Evolutionary conservation across 768 basidiomycete species (phyloP).

Genomic region (Holtermannia corniformis): DNA sequence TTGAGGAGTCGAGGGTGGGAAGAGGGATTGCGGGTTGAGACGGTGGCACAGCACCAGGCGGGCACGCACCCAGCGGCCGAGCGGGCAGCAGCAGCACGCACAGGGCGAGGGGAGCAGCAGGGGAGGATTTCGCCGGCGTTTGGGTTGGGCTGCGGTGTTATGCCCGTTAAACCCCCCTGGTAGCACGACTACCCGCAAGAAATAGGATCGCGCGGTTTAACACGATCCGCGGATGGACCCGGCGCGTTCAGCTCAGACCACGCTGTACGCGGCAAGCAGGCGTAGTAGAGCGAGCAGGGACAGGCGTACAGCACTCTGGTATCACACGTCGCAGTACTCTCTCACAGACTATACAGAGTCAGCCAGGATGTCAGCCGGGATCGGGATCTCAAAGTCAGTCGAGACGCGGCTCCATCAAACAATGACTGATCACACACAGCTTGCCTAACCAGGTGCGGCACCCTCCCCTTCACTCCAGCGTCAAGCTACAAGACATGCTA

Average conservation of each 20-base stretch:
- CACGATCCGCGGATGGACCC: no score
- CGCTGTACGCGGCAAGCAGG: no score
- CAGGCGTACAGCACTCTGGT: no score
- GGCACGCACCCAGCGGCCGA: background rate
- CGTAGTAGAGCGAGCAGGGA: no score
- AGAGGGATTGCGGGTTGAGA: background rate
- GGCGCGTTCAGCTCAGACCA: no score
- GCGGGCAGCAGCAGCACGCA: no score
- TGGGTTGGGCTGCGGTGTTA: no score
- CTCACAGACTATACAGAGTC: background rate
- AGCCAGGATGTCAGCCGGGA: conserved; percentile 31
- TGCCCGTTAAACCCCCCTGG: no score
- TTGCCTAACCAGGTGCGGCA: conserved; percentile 85
- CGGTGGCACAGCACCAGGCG: background rate
- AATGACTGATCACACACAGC: conserved; percentile 45
- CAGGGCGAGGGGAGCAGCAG: no score
- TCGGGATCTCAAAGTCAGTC: conserved; percentile 41
- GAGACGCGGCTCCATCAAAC: background rate
- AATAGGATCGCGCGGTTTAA: no score
- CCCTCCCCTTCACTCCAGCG: background rate
- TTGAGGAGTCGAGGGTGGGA: conserved; percentile 8
- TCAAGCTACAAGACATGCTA: background rate
- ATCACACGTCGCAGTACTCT: no score
- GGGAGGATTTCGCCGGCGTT: background rate
- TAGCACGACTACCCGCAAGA: no score